Percentiles rank a stretch among this genome's conserved stretches.
Conservation (phyloP, 1,284 basidiomycete genomes). For the Bjerkandera adusta region DNA sequence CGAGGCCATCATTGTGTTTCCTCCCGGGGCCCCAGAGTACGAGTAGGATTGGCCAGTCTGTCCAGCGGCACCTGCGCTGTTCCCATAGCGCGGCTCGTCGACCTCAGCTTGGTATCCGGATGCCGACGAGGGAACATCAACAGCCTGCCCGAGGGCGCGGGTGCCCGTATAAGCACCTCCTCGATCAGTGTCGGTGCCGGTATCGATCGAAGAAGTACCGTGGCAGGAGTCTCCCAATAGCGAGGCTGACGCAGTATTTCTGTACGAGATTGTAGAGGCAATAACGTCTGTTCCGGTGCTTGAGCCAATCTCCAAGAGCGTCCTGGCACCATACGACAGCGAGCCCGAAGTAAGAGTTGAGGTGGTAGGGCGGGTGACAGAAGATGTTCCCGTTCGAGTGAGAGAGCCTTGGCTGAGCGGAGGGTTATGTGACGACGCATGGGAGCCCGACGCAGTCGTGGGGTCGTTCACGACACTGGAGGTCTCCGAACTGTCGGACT, state of each 20-base stretch:
- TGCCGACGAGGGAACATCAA: background rate
- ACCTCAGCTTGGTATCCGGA: background rate
- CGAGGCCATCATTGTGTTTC: background rate
- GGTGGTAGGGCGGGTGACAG: background rate
- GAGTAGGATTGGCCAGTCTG: background rate
- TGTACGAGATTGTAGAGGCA: constrained; percentile 11
- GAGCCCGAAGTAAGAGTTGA: background rate
- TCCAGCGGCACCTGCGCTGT: background rate
- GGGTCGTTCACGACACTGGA: constrained; percentile 1
- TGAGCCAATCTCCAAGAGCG: constrained; percentile 10
- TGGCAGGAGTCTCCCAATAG: constrained; percentile 13
- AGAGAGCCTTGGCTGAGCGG: background rate
- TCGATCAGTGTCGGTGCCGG: background rate
- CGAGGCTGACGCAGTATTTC: constrained; percentile 2
- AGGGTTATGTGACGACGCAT: too few species aligned
- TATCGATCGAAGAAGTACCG: background rate
- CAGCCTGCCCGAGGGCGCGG: background rate
- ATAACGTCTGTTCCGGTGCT: constrained; percentile 14
- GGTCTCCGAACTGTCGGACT: background rate
- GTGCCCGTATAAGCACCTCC: background rate
- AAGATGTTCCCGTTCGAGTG: background rate
- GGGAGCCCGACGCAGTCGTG: too few species aligned
- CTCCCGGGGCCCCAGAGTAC: background rate
- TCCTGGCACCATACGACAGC: constrained; percentile 1
- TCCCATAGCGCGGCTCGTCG: background rate